Conservation (phyloP, 192 early-diverging fungal species). For the Jimgerdemannia lactiflua region DNA sequence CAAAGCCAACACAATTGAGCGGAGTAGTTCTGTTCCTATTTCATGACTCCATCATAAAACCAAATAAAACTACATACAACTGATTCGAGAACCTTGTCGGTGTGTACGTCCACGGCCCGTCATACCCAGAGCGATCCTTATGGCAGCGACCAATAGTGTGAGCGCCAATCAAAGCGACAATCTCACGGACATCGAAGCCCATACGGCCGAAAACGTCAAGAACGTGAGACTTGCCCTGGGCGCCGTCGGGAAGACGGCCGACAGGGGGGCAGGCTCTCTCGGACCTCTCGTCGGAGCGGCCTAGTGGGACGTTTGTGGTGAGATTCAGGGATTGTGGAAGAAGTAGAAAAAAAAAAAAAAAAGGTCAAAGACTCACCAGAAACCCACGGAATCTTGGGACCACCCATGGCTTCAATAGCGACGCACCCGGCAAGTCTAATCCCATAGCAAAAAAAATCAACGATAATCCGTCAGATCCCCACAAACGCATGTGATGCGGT, state of each 20-base stretch:
- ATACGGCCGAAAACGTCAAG: slow-evolving; percentile 62
- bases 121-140: slow-evolving; percentile 56
- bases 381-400: slow-evolving; percentile 64
- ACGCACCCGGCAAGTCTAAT: slow-evolving; percentile 57
- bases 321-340: no score
- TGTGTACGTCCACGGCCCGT: slow-evolving; percentile 47
- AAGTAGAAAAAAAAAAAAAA: no score
- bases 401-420: slow-evolving; percentile 69
- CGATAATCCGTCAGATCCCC: not conserved
- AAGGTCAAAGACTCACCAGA: no score
- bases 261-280: slow-evolving; percentile 55
- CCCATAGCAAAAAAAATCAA: not conserved
- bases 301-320: not conserved
- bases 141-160: slow-evolving; percentile 67
- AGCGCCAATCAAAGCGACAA: slow-evolving; percentile 66
- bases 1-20: not conserved
- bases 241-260: slow-evolving; percentile 67
- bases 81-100: slow-evolving; percentile 43
- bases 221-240: slow-evolving; percentile 52
- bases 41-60: no score
- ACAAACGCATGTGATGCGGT: not conserved
- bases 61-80: slow-evolving; percentile 32
- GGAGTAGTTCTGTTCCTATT: not conserved
- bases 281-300: slow-evolving; percentile 44
- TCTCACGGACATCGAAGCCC: slow-evolving; percentile 71